Evolutionary conservation across 202 grass and related monocot genomes (phyloP).

Genomic region (Saccharum hybrid): DNA sequence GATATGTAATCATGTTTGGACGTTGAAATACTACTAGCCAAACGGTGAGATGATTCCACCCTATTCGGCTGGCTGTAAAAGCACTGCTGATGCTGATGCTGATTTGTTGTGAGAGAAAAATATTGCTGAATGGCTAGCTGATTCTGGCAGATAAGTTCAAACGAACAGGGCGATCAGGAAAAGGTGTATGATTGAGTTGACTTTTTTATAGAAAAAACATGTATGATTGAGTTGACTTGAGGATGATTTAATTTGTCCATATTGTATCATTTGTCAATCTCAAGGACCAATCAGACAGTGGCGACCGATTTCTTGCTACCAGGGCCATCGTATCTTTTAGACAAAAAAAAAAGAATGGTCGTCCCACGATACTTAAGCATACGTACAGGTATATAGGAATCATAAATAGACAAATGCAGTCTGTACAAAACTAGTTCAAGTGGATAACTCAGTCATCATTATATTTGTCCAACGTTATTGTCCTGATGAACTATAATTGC

Average conservation of each 20-base stretch:
- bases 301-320: neutral
- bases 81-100: too few relatives aligned
- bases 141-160: too few relatives aligned
- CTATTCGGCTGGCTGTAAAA: too few relatives aligned
- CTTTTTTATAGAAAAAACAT: neutral
- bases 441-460: too few relatives aligned
- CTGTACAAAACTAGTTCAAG: neutral
- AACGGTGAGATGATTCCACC: neutral
- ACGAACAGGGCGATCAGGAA: neutral
- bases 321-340: neutral
- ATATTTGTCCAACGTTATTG: too few relatives aligned
- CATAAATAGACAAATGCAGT: neutral
- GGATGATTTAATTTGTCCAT: neutral
- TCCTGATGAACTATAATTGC: too few relatives aligned
- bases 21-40: neutral
- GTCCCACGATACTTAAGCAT: neutral
- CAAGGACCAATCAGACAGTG: slow-evolving; percentile 19
- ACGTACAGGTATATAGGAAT: neutral
- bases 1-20: neutral
- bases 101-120: too few relatives aligned
- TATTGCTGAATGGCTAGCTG: too few relatives aligned
- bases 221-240: slow-evolving; percentile 5
- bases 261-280: slow-evolving; percentile 17
- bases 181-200: neutral
- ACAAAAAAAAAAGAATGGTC: too few relatives aligned